Conservation (phyloP, 176 grass and related monocot species). For the Guadua angustifolia region DNA sequence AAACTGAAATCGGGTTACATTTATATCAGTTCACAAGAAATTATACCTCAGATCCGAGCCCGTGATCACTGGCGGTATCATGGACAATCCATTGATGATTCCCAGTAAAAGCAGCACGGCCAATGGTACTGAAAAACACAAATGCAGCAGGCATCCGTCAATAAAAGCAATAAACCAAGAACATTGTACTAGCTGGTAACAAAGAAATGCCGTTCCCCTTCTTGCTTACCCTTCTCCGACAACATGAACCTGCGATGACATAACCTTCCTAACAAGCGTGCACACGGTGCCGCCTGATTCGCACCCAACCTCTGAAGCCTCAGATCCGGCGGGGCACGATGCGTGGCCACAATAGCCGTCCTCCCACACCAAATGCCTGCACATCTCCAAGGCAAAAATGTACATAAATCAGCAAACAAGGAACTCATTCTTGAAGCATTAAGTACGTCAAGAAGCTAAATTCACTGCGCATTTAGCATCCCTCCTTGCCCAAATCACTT, state of each 20-base stretch:
- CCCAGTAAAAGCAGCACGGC: slow-evolving; percentile 64
- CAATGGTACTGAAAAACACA: slow-evolving; percentile 60
- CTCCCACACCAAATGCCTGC: slow-evolving; percentile 89
- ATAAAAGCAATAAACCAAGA: not conserved
- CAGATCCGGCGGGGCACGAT: slow-evolving; percentile 44
- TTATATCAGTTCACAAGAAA: slow-evolving; percentile 45
- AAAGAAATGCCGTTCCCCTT: not conserved
- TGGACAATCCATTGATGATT: slow-evolving; percentile 71
- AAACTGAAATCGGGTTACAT: slow-evolving; percentile 40
- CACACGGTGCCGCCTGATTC: slow-evolving; percentile 39
- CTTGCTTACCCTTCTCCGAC: slow-evolving; percentile 70
- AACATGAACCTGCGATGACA: slow-evolving; percentile 68
- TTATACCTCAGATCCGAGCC: slow-evolving; percentile 61
- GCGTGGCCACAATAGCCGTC: slow-evolving; percentile 68
- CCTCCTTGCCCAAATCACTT: not conserved
- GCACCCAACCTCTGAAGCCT: slow-evolving; percentile 41
- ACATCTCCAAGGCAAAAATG: slow-evolving; percentile 27
- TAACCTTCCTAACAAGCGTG: slow-evolving; percentile 63
- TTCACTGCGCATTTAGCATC: slow-evolving; percentile 23
- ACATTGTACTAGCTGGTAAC: not conserved
- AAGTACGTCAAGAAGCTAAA: slow-evolving; percentile 18
- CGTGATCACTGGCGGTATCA: slow-evolving; percentile 49
- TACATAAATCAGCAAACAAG: slow-evolving; percentile 18
- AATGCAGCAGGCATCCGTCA: slow-evolving; percentile 35
- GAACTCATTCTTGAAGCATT: slow-evolving; percentile 10